Evolutionary conservation across 768 basidiomycete species (phyloP).

Genomic region (Panellus pusillus): DNA sequence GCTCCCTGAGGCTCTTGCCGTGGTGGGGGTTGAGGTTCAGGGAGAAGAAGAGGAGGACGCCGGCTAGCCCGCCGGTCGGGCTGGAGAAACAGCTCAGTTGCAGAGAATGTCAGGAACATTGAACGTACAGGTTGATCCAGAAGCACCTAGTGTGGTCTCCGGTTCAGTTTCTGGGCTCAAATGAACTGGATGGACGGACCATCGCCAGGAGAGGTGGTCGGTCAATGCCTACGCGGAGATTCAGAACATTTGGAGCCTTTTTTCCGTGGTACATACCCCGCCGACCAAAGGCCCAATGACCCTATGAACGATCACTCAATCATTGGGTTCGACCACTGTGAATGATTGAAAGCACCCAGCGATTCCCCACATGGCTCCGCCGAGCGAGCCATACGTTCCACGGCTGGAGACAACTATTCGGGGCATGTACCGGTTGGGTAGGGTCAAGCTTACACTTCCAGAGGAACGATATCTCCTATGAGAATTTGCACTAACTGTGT

Average conservation of each 20-base stretch:
- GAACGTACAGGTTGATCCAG: slow-evolving; percentile 67
- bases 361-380: slow-evolving; percentile 79
- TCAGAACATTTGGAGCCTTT: background rate
- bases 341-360: slow-evolving; percentile 33
- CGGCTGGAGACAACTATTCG: slow-evolving; percentile 43
- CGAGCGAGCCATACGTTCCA: slow-evolving; percentile 71
- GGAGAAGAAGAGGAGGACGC: slow-evolving; percentile 63
- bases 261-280: slow-evolving; percentile 45
- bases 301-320: slow-evolving; percentile 32
- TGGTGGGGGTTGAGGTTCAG: slow-evolving; percentile 76
- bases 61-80: slow-evolving; percentile 72
- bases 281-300: slow-evolving; percentile 82
- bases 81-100: slow-evolving; percentile 33
- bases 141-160: slow-evolving; percentile 53
- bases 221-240: slow-evolving; percentile 53
- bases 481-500: slow-evolving; percentile 57
- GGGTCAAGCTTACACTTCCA: slow-evolving; percentile 58
- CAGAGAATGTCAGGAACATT: background rate
- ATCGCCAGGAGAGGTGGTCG: slow-evolving; percentile 78
- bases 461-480: slow-evolving; percentile 78
- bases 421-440: background rate
- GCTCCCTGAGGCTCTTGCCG: slow-evolving; percentile 54
- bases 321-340: background rate
- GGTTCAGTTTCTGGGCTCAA: slow-evolving; percentile 1
- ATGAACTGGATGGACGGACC: slow-evolving; percentile 40